Conservation (phyloP, 345 rosid genomes). For the Citrus sp. region DNA sequence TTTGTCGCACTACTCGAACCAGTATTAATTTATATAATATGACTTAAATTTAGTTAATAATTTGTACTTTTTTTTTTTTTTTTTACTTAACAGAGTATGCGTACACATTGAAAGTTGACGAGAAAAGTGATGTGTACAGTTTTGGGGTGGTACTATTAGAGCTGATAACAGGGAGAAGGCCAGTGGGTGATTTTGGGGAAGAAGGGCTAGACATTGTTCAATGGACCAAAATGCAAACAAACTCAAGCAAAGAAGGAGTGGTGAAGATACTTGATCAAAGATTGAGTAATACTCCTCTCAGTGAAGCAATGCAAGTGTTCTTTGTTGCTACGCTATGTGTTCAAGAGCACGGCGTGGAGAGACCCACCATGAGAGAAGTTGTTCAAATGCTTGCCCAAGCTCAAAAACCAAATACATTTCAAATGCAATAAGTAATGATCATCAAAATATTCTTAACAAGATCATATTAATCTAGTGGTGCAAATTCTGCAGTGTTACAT, state of each 20-base stretch:
- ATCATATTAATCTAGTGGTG: neutral
- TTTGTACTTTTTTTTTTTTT: too few relatives aligned
- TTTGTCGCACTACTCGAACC: too few relatives aligned
- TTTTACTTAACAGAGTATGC: slow-evolving; percentile 55
- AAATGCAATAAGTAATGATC: slow-evolving; percentile 25
- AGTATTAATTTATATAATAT: too few relatives aligned
- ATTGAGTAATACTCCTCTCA: slow-evolving; percentile 46
- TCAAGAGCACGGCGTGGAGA: slow-evolving; percentile 86
- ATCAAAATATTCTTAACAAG: neutral
- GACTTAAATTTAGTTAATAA: neutral
- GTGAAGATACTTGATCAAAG: slow-evolving; percentile 57
- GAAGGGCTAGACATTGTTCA: slow-evolving; percentile 89
- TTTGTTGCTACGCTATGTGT: slow-evolving; percentile 84
- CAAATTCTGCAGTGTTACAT: neutral
- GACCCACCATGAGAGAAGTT: slow-evolving; percentile 94
- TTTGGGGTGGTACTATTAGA: slow-evolving; percentile 84
- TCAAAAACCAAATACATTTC: slow-evolving; percentile 45
- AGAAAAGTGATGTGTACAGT: slow-evolving; percentile 94
- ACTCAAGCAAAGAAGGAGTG: slow-evolving; percentile 58
- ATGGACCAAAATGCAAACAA: slow-evolving; percentile 64
- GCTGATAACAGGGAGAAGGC: slow-evolving; percentile 71
- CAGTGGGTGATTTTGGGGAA: slow-evolving; percentile 81
- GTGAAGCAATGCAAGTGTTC: slow-evolving; percentile 75
- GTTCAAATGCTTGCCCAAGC: slow-evolving; percentile 87
- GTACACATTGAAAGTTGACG: slow-evolving; percentile 76